Evolutionary conservation across 2,329 filamentous ascomycete species (phyloP), one percentile per base, ranked within the genome.

Genomic region (Magnaporthiopsis incrustans): DNA sequence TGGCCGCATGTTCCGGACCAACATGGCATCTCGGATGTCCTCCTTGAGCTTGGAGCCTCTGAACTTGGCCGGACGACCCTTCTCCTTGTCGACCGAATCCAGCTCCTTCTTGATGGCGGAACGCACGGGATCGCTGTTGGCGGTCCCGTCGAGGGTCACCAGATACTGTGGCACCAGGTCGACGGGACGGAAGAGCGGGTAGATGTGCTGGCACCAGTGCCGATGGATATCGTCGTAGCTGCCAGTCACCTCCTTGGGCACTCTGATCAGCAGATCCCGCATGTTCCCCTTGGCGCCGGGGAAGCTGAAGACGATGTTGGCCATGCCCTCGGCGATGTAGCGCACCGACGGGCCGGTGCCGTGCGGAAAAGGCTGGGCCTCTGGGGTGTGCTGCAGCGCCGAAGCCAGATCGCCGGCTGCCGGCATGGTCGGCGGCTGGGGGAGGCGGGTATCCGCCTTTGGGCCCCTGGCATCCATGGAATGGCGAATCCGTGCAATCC

Each of bases 1-100:
- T 30, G 79, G 77, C 2, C 81, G 83, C 89, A 94, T 93, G 71
- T 93, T 89, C 66, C 88, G 88, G 61, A 94, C 82, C 4, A 94
- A 76, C 70, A 92, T 84, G 7, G 56, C 61, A 14, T 57, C 57
- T 8, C 33, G 33, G 15, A 63, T 10, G 61, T 38, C 53, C 8
- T 35, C 33, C 33, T 63, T 63, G 12, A 63, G 32, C 56, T 30
- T 59, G 25, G 56, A 33, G n/a, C 61, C 61, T n/a, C 33, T 59
- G 30, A 63, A 58, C 56, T 59, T 63, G 56, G n/a, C 15, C 56
- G 33, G 35, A 3, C 61, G 61, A 18, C 30, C n/a, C 18, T 33
- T 32, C 2, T 30, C 56, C 53, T 15, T n/a, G 15, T 63, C 61
- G 15, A 56, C 61, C 2, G 14, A 4, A 7, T 63, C 30, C n/a